Percentiles rank a stretch among this genome's conserved stretches.
Conservation (phyloP, 1,284 basidiomycete genomes). For the Erythrobasidium hasegawianum region DNA sequence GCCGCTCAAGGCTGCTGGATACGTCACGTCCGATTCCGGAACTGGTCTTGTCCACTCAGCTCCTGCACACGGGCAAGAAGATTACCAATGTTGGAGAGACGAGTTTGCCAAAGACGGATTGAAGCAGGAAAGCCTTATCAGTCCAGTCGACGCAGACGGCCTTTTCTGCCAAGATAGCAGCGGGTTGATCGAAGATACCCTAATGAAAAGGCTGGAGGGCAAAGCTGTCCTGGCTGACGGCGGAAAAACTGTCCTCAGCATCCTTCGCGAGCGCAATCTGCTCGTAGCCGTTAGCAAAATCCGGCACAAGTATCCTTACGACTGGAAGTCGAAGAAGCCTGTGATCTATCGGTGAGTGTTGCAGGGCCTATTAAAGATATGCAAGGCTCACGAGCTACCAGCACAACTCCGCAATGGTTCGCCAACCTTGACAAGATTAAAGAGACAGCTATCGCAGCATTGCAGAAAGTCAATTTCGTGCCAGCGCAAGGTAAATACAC, state of each 20-base stretch:
- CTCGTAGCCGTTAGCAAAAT: conserved; percentile 68
- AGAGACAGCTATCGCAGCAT: conserved; percentile 64
- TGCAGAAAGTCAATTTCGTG: conserved; percentile 71
- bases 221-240: conserved; percentile 71
- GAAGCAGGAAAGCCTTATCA: conserved; percentile 52
- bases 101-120: conserved; percentile 50
- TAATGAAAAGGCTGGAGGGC: conserved; percentile 56
- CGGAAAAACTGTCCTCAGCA: conserved; percentile 60
- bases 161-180: conserved; percentile 61
- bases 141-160: conserved; percentile 78
- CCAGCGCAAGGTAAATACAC: conserved; percentile 67
- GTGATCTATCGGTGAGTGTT: conserved; percentile 59
- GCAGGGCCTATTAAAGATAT: too few species aligned
- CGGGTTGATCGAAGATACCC: conserved; percentile 50
- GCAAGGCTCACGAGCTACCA: too few species aligned
- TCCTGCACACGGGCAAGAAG: conserved; percentile 90
- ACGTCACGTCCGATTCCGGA: conserved; percentile 85
- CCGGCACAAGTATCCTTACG: conserved; percentile 89
- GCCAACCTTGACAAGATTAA: conserved; percentile 85
- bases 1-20: conserved; percentile 54
- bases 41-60: conserved; percentile 95
- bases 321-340: conserved; percentile 93
- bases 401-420: conserved; percentile 98
- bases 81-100: conserved; percentile 69
- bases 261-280: conserved; percentile 58